Base-by-base conservation (phyloP, 306 rosid genomes). In the Begonia fuchsioides region DNA sequence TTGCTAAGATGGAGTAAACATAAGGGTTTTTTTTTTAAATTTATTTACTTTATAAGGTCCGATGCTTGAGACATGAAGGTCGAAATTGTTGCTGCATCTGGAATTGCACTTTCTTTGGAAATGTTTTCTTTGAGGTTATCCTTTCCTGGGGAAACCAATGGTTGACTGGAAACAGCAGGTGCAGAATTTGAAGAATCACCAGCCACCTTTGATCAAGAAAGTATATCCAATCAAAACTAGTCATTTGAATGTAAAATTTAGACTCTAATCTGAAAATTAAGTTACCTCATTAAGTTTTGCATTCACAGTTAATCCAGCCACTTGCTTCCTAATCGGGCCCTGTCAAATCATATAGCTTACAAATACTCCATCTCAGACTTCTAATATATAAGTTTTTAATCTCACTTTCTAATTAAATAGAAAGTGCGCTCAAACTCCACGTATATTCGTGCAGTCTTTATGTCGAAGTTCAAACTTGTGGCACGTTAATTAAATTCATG, bases 21-120 rank as follows among this genome's bases (percentile, higher is more conserved):
- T 26, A 26, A 26, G 35, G 0, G 35, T 8, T 4, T 26, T 26
- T 26, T 6, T 26, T 4, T 26, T 4, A 26, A 26, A 4, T 26
- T 39, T 32, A 52, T 78, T 71, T 86, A 86, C 95, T 86, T 86
- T 38, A 86, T 59, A 58, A 86, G 93, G 32, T 74, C 69, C 32
- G 95, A 71, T 49, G 81, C 93, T 81, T 78, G 80, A 46, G 64
- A 58, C 77, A 86, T 73, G 72, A 81, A 81, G 51, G 75, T 78
- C 6, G 85, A 71, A 11, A 75, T 53, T 45, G 87, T 64, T 47
- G 80, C 54, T 53, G 59, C 59, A 64, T 81, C 82, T 3, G 61
- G 46, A 60, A 68, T 49, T 47, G 44, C 43, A 68, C 69, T 61
- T 47, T 72, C 67, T 50, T 55, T 49, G 14, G 69, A 26, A 51